Base-by-base conservation (phyloP, 805 yeast genomes). In the Metschnikowia noctiluminum region DNA sequence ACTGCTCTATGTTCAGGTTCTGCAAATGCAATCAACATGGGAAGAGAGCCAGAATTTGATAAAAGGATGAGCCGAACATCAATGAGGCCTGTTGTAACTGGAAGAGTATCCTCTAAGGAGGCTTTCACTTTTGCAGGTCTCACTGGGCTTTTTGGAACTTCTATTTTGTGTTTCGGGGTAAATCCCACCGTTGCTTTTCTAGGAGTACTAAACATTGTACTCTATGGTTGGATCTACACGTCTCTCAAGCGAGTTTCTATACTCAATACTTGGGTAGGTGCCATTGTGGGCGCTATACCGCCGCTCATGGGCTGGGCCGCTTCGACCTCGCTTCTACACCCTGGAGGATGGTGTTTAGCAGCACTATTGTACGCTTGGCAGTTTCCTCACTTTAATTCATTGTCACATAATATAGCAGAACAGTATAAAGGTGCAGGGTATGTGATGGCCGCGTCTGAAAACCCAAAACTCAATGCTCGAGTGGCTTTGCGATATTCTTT, bases 281-380 rank as follows among this genome's bases (percentile, higher is more conserved):
- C 99, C 0, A 65, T 94, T n/a, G 99, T 94, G 4, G 99, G 99
- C 4, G 99, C 97, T 0, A 87, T 94, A 41, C 99, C 99, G 0
- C 99, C 99, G 16, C 76, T 94, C 43, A 94, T 94, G 99, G 99
- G 99, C 2, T 94, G 99, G 99, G 97, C 96, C 2, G 76, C 77
- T 0, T 87, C 96, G 11, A 81, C 89, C 3, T 80, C 90, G 0
- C 68, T 91, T 35, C 56, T 77, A 2, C 88, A 89, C 54, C 97
- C 98, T 0, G 97, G 94, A 7, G 95, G 96, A 3, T 92, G 98
- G 98, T 82, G 91, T 62, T 71, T 94, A 26, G 97, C 97, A 0
- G 89, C 86, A 0, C 70, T 94, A 45, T 70, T 94, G 36, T 94
- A 87, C 62, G 96, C 97, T 7, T 94, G 99, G 99, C 99, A 94